Evolutionary conservation across 495 filamentous ascomycete genomes (phyloP), one percentile per base, ranked within the genome.

Genomic region (Penicillium longicatenatum): DNA sequence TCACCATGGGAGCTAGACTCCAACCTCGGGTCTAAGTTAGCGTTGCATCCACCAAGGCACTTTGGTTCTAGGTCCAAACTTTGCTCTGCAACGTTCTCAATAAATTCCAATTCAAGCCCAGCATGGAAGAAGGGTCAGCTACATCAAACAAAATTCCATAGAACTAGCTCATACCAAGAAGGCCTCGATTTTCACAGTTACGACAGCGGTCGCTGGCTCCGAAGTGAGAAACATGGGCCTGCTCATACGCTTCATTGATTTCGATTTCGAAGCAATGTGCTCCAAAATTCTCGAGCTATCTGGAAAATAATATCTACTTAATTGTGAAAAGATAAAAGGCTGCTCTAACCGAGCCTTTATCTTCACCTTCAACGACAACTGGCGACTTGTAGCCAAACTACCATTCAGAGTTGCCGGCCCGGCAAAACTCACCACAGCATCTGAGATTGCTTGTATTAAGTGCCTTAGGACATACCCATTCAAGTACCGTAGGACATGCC

Each of bases 281-380:
- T 52, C 50, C 21, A 74, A 59, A 48, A 59, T 72, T 12, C 56
- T 75, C 29, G 58, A 70, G 21, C 44, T 74, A 51, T 72, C 63
- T 35, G 69, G 58, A 30, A 66, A 71, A 31, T 60, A 37, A 39
- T 37, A 29, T 7, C 65, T 71, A 21, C 48, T 12, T 3, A 52
- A 55, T 1, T 70, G 62, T 55, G 65, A 73, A 42, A 79, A 79
- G 52, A 64, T 66, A 24, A 76, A 79, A 63, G 75, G 76, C 6
- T 70, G 72, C 0, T 78, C 70, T 55, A 79, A 79, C 48, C 61
- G 73, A 55, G 74, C 75, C 39, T 79, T 79, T 48, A 57, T 75
- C 26, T 79, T 79, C 53, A 69, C 66, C 16, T 57, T 71, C 48
- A 58, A 76, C 57, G 71, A 75, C 58, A 63, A 30, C 31, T 65